Percentiles rank a stretch among this genome's conserved stretches.
phyloP scores from a whole-genome alignment of 495 filamentous ascomycete species.

The Neurospora cerealis region DNA sequence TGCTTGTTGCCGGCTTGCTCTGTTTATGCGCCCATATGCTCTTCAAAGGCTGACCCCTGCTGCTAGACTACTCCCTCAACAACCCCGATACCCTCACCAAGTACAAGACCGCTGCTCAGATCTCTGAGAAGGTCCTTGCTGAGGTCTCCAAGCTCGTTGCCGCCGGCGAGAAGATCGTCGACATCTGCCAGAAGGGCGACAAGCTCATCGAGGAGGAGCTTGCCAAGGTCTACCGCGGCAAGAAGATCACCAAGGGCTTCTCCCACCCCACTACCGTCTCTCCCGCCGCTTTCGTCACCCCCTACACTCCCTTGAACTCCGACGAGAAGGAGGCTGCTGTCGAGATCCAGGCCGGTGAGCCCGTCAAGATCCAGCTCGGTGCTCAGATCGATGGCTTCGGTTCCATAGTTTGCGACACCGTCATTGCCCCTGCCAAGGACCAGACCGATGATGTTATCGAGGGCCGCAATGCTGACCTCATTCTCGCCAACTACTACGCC shows the following conservation, averaged over 20 bases:
- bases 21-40: background rate
- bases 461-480: constrained; percentile 72
- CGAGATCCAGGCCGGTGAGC: constrained; percentile 70
- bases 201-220: constrained; percentile 89
- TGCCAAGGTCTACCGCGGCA: constrained; percentile 93
- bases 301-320: constrained; percentile 83
- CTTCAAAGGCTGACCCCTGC: constrained; percentile 3
- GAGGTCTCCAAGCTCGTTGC: constrained; percentile 72
- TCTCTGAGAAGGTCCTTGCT: constrained; percentile 90
- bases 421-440: constrained; percentile 56
- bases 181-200: constrained; percentile 91
- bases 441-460: constrained; percentile 47
- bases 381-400: constrained; percentile 97
- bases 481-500: constrained; percentile 86
- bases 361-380: constrained; percentile 92
- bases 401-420: constrained; percentile 89
- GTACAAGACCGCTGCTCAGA: constrained; percentile 91
- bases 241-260: constrained; percentile 90
- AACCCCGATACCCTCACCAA: constrained; percentile 98
- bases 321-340: constrained; percentile 75
- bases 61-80: constrained; percentile 79
- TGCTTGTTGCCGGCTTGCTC: background rate
- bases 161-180: constrained; percentile 82
- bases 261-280: constrained; percentile 93
- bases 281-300: constrained; percentile 86